A percentile compares a stretch with the other conserved stretches of the same genome.
Evolutionary conservation across 78 protist species (phyloP).

Genomic region (Isochrysis galbana): DNA sequence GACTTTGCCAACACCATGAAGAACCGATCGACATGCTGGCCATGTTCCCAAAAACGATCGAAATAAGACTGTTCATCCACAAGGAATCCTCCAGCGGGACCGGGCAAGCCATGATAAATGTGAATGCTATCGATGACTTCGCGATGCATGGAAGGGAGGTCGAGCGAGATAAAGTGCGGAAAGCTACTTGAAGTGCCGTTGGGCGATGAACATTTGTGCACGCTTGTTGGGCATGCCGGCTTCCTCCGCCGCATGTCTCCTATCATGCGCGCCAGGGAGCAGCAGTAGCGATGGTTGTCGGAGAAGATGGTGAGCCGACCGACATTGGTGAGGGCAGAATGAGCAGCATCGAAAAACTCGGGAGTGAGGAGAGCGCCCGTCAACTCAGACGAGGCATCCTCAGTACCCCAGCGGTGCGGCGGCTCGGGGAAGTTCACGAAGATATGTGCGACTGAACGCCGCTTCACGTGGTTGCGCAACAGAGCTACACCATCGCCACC

Average conservation of each 20-base stretch:
- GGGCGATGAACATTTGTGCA: no score
- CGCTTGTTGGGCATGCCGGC: no score
- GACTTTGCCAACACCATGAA: not conserved
- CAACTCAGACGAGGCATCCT: not conserved
- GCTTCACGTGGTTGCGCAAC: not conserved
- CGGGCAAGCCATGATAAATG: not conserved
- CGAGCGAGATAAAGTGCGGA: no score
- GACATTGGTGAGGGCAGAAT: not conserved
- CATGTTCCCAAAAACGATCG: constrained; percentile 11
- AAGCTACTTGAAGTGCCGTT: no score
- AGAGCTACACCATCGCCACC: not conserved
- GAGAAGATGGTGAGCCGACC: constrained; percentile 24
- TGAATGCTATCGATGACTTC: no score
- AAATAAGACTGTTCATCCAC: not conserved
- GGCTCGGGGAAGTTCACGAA: constrained; percentile 37
- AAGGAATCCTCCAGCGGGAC: not conserved
- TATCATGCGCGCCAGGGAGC: not conserved
- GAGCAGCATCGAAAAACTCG: no score
- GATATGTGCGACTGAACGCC: not conserved
- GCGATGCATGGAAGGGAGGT: no score
- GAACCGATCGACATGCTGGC: not conserved
- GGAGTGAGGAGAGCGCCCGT: not conserved
- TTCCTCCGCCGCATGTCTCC: not conserved
- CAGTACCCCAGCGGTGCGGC: not conserved
- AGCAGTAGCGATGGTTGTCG: not conserved